A percentile compares a stretch with the other conserved stretches of the same genome.
phyloP scores from a whole-genome alignment of 2,329 filamentous ascomycete species.

The Clarireedia homoeocarpa region DNA sequence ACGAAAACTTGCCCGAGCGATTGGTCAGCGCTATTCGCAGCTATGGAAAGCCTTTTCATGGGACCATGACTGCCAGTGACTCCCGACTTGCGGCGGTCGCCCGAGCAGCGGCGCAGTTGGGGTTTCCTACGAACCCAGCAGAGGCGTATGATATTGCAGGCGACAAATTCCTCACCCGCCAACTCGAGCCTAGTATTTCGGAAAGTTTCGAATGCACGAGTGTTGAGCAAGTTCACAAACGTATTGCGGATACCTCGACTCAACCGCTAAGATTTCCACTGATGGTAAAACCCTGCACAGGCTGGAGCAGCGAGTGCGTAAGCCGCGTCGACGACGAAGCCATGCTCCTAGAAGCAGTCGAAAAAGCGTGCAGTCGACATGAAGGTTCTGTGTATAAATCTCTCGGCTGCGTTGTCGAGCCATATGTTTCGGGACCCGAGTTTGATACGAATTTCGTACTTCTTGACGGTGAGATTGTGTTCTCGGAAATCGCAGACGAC shows the following conservation, averaged over 20 bases:
- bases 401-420: conserved; percentile 29
- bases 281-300: conserved; percentile 8
- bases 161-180: conserved; percentile 28
- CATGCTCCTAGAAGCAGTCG: conserved; percentile 1
- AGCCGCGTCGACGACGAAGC: conserved; percentile 17
- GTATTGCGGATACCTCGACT: conserved; percentile 1
- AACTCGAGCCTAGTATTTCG: neutral
- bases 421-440: conserved; percentile 35
- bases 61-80: conserved; percentile 32
- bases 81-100: conserved; percentile 26
- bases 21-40: conserved; percentile 27
- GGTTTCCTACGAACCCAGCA: conserved; percentile 27
- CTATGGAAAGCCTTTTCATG: conserved; percentile 27
- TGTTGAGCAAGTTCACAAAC: neutral
- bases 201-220: neutral
- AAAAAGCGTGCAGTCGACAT: neutral
- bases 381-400: conserved; percentile 20
- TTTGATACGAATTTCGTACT: conserved; percentile 36
- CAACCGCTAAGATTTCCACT: conserved; percentile 14
- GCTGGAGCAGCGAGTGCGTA: neutral
- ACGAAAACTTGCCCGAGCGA: conserved; percentile 24
- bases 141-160: conserved; percentile 26
- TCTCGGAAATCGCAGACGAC: conserved; percentile 34
- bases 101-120: conserved; percentile 27
- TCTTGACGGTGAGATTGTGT: conserved; percentile 33